Evolutionary conservation across 768 basidiomycete species (phyloP), one percentile per base, ranked within the genome.

Genomic region (Suillus subaureus): DNA sequence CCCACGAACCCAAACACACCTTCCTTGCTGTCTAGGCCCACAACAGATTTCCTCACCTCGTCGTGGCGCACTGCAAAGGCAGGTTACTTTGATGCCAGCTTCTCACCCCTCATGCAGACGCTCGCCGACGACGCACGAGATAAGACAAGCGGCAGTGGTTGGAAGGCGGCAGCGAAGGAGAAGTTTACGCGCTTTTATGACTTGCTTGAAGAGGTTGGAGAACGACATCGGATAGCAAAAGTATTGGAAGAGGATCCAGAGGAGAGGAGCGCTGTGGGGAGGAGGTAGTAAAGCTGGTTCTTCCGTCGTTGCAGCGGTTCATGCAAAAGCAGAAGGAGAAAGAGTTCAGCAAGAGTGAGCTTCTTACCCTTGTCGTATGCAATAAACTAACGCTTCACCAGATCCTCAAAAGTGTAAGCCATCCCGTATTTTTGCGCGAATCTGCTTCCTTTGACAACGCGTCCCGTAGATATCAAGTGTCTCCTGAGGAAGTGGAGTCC

Each of bases 131-230:
- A 87, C 78, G 75, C 72, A 68, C 78, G 67, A 69, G 84, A 84
- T 70, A 85, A 85, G 70, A 79, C 75, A 8, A 83, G 82, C 33
- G 76, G 75, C n/a, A 77, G 72, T 35, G 76, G 73, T 15, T 77
- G 76, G 75, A 87, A 86, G 76, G 81, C 84, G 4, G 87, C 86
- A 4, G 86, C 86, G 18, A 94, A 94, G 78, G 93, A 94, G 77
- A 92, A 90, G 76, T 90, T 92, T 73, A 92, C 88, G 39, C 80
- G 87, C 64, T 95, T 95, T 77, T 94, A 89, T 69, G 91, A 93
- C 69, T 73, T 91, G 45, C 77, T 94, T 67, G 93, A 94, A 35
- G 93, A 94, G 71, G 84, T 92, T 26, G 80, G 87, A 58, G 93
- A 94, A 73, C 78, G 93, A 54, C 93, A 95, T 75, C 82, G 83